phyloP scores from a whole-genome alignment of 176 grass and related monocot species.

The Microstegium vimineum region DNA sequence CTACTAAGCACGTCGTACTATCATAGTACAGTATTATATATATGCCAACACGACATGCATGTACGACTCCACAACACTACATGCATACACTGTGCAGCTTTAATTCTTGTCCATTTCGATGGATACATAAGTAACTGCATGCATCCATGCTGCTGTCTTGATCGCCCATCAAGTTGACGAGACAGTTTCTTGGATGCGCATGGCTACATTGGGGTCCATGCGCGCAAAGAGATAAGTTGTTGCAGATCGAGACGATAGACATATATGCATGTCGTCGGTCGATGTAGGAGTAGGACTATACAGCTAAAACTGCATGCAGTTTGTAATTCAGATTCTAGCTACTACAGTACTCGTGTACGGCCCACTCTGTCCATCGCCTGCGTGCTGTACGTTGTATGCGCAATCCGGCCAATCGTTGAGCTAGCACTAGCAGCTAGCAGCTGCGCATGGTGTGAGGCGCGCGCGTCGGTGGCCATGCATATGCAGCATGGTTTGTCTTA shows the following conservation, averaged over 20 bases:
- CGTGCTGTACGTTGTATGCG: neutral
- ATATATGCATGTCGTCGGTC: neutral
- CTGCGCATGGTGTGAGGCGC: neutral
- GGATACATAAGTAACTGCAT: neutral
- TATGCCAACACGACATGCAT: no score
- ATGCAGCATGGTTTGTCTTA: neutral
- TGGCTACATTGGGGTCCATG: constrained; percentile 35
- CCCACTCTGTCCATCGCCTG: neutral
- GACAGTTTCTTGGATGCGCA: constrained; percentile 9
- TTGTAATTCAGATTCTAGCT: neutral
- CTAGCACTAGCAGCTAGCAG: neutral
- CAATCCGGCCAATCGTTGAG: neutral
- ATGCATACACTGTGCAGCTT: neutral
- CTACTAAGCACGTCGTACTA: no score
- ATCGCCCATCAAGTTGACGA: neutral
- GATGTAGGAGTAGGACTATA: no score
- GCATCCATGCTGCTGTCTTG: neutral
- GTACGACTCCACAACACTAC: no score
- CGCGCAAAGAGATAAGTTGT: neutral
- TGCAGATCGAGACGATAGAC: neutral
- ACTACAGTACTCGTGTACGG: neutral
- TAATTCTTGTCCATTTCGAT: neutral
- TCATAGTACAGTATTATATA: no score
- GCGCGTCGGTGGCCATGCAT: constrained; percentile 18
- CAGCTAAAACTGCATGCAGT: neutral